Evolutionary conservation across 129 eudicot species (phyloP), one percentile per base, ranked within the genome.

Genomic region (Daucus carota): DNA sequence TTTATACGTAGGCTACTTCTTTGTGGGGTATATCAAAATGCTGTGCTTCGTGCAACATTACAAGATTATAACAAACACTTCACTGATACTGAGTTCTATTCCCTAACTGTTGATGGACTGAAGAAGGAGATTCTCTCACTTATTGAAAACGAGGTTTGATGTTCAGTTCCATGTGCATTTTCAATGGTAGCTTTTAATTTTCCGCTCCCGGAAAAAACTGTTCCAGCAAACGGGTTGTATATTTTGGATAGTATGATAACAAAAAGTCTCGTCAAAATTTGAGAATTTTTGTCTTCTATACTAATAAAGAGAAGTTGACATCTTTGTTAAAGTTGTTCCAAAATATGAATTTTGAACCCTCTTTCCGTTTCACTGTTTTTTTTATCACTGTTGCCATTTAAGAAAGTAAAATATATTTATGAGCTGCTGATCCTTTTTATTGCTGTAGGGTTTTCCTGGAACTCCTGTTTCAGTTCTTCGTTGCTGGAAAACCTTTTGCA

Each of bases 61-160:
- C 89, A 84, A 76, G 85, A 91, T 78, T 93, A 87, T 81, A 87
- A 86, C 84, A 94, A 85, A 82, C 94, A 87, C 83, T 84, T 90
- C 70, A 83, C 92, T 42, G 96, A 94, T 83, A 84, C 90, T 0
- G 97, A 87, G 80, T 89, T 94, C 85, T 73, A 83, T 73, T 86
- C 96, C 31, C 79, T 94, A 38, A 89, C 92, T 66, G 89, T 85
- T 74, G 97, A 89, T 63, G 94, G 90, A 75, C 79, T 94, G 86
- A 86, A 85, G 77, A 88, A 80, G 82, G 99, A 91, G 77, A 86
- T 94, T 46, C 80, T 94, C 75, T 87, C 93, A 46, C 36, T 91
- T 33, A 81, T 94, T 76, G 97, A 91, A 79, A 88, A 88, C 28
- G 89, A 91, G 99, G 99, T 94, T 74, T 78, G 79, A 57, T 0